phyloP scores from a whole-genome alignment of 176 grass and related monocot genomes.

The Zoysia pacifica region DNA sequence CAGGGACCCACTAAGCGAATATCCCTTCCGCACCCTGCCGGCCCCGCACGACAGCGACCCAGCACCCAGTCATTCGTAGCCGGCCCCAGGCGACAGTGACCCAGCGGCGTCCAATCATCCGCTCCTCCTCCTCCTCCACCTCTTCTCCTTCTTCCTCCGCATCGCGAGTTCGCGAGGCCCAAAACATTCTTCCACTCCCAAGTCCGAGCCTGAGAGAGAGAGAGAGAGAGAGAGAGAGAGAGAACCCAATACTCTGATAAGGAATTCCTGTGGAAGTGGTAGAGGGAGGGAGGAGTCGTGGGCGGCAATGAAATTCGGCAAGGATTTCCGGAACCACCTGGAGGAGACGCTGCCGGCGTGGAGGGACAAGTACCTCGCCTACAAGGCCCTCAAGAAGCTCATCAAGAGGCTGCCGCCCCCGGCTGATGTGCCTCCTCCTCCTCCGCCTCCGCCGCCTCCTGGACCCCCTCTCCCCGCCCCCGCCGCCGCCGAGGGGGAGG shows the following conservation, averaged over 20 bases:
- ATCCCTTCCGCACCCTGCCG: background rate
- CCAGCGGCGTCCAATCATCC: background rate
- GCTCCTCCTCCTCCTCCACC: background rate
- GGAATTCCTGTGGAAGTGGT: background rate
- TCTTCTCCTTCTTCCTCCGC: background rate
- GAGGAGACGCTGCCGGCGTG: conserved; percentile 92
- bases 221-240: background rate
- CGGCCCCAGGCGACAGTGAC: conserved; percentile 21
- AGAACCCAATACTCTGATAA: background rate
- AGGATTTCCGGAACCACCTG: conserved; percentile 95
- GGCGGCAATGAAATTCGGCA: conserved; percentile 76
- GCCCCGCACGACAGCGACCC: conserved; percentile 16
- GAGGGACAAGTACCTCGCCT: conserved; percentile 94
- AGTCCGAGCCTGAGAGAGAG: background rate
- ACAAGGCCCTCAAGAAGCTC: conserved; percentile 96
- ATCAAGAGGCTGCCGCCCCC: conserved; percentile 77
- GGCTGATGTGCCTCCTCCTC: conserved; percentile 14
- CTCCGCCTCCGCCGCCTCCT: background rate
- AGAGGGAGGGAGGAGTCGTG: background rate
- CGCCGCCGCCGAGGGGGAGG: background rate
- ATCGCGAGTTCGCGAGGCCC: background rate
- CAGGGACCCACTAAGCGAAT: conserved; percentile 37
- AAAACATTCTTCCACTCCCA: conserved; percentile 12
- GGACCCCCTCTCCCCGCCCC: background rate
- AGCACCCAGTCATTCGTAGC: background rate